Evolutionary conservation across 768 basidiomycete genomes (phyloP), one percentile per base, ranked within the genome.

Genomic region (Tylopilus sp.): DNA sequence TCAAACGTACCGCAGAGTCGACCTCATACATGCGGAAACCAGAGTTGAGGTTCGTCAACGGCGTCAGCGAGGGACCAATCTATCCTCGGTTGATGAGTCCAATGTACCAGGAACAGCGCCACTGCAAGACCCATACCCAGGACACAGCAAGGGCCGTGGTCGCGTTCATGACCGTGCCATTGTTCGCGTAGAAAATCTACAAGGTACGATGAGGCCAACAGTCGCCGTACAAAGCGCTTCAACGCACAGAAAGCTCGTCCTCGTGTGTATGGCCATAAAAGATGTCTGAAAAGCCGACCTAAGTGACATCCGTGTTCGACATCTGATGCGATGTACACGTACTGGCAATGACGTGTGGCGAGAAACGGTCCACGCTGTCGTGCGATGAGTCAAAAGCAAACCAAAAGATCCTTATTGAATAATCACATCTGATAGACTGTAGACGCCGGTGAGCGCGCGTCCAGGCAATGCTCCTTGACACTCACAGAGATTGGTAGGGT

Each of bases 121-220:
- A 25, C 21, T 0, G 13, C 15, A 9, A 13, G 17, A 18, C 17
- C 44, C 55, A 46, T 58, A 76, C 76, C 81, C 78, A 82, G 25
- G 72, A 70, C 8, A 76, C 68, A 3, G 81, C 63, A 51, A 69
- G 67, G 3, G 86, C 87, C 11, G 73, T 82, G 30, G 76, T 73
- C 0, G 75, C 78, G 53, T 66, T 81, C 50, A 79, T 78, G 48
- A 62, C 63, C 0, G 85, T 88, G 7, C 69, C 86, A 58, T 88
- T 88, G 66, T 88, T 86, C 4, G 78, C 68, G 57, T 88, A 88
- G 63, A 80, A 87, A 40, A 88, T 81, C 83, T 86, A 5, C 28
- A 28, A 28, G 28, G 7, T 28, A 7, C 28, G 28, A 28, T 28
- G 7, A 28, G 28, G 28, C 28, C 7, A 10, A 28, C 7, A n/a